Base-by-base conservation (phyloP, 495 filamentous ascomycete species). In the Polyplosphaeria fusca region DNA sequence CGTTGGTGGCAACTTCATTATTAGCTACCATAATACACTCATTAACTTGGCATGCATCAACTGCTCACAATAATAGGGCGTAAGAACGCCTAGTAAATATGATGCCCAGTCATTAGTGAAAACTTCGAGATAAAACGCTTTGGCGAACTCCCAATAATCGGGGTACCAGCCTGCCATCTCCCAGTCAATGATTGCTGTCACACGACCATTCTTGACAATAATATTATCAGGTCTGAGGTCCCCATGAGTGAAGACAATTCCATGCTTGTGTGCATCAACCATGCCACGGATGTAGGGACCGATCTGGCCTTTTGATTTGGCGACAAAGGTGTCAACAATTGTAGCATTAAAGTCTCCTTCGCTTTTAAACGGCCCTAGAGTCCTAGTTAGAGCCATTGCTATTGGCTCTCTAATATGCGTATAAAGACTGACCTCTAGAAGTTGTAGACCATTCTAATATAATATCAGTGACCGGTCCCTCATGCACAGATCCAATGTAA, bases 131-230 rank as follows among this genome's bases (percentile, higher is more conserved):
- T 30, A 48, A 16, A 48, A 30, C 4, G 46, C 46, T 41, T 65
- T 62, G 2, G 38, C 32, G 37, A 65, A 63, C 19, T 66, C 63
- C 55, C 60, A 66, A 30, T 63, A 60, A 2, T 63, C 63, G 11
- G 60, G 55, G 30, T 60, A 64, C 54, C 55, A 66, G 24, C 60
- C 63, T 22, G 60, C 37, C 16, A 43, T 49, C 25, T 66, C 60
- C 63, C 63, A 64, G 28, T 66, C 63, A 16, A 63, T 5, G 4
- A 66, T 30, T 35, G 44, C 60, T n/a, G 37, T 24, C 14, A 60
- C 42, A 5, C 38, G 41, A 25, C 47, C 60, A 16, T 52, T 30
- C 20, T 45, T 35, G 45, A 66, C 32, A 22, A 60, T 49, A 28
- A 64, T 58, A 32, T 66, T 60, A 1, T 20, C 38, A 19, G 32